A percentile compares a stretch with the other conserved stretches of the same genome.
Conservation (phyloP, 2,329 filamentous ascomycete species). For the Fusarium anguioides region DNA sequence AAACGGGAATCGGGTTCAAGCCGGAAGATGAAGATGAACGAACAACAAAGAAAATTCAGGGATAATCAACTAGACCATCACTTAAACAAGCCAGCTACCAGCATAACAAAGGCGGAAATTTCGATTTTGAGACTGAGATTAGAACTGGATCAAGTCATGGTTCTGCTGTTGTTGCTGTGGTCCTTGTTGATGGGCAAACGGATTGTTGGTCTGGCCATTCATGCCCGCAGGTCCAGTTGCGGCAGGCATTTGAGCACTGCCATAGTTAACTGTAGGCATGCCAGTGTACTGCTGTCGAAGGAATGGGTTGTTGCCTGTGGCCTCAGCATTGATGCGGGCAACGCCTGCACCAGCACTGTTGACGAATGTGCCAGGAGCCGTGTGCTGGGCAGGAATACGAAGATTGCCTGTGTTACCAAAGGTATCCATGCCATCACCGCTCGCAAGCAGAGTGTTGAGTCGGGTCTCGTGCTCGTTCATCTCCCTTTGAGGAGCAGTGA, state of each 20-base stretch:
- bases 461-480: conserved; percentile 74
- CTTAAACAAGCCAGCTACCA: conserved; percentile 3
- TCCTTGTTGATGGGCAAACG: conserved; percentile 62
- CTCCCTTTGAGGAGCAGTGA: conserved; percentile 61
- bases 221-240: conserved; percentile 68
- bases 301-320: conserved; percentile 91
- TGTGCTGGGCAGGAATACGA: conserved; percentile 95
- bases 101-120: conserved; percentile 2
- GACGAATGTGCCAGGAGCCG: conserved; percentile 93
- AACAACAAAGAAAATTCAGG: conserved; percentile 30
- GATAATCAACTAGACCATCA: conserved; percentile 19
- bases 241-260: conserved; percentile 60
- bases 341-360: conserved; percentile 92
- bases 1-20: conserved; percentile 40
- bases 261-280: conserved; percentile 70
- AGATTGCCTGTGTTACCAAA: conserved; percentile 97
- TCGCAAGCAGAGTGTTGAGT: conserved; percentile 86
- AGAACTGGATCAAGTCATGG: conserved; percentile 74
- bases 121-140: conserved; percentile 38
- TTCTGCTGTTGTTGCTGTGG: conserved; percentile 61
- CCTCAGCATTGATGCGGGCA: conserved; percentile 74
- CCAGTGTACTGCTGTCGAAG: conserved; percentile 85
- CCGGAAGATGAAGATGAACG: conserved; percentile 34
- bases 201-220: conserved; percentile 67
- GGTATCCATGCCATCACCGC: conserved; percentile 93